Evolutionary conservation across 257 asterid genomes (phyloP).

Genomic region (Schizonepeta tenuifolia): DNA sequence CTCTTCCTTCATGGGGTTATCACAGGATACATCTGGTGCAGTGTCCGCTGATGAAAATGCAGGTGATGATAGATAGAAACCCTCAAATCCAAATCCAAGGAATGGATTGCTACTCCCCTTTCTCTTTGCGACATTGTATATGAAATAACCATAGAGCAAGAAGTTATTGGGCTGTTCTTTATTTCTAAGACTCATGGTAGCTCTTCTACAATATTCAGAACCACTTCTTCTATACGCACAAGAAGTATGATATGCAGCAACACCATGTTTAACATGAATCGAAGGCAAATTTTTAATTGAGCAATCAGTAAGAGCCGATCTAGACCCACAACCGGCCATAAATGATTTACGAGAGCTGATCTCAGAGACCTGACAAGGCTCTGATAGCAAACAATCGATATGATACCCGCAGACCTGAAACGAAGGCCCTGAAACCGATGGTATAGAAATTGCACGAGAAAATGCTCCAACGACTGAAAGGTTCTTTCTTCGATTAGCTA

Average conservation of each 20-base stretch:
- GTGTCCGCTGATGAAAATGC: constrained; percentile 61
- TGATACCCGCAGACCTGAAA: constrained; percentile 75
- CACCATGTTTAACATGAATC: constrained; percentile 41
- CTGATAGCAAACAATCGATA: constrained; percentile 52
- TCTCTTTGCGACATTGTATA: constrained; percentile 61
- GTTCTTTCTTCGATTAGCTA: constrained; percentile 60
- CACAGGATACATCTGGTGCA: constrained; percentile 73
- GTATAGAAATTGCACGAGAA: constrained; percentile 75
- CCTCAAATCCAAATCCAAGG: constrained; percentile 56
- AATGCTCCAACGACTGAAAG: constrained; percentile 66
- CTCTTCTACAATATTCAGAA: constrained; percentile 49
- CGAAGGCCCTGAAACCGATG: constrained; percentile 81
- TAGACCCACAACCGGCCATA: constrained; percentile 67
- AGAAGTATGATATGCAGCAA: constrained; percentile 46
- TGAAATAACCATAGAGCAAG: constrained; percentile 63
- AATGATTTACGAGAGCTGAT: constrained; percentile 38
- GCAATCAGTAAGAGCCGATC: constrained; percentile 44
- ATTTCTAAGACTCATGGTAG: constrained; percentile 69
- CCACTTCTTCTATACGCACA: constrained; percentile 45
- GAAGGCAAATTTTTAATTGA: constrained; percentile 44
- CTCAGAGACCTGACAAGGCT: constrained; percentile 42
- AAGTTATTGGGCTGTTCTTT: constrained; percentile 68
- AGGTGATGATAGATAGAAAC: constrained; percentile 51
- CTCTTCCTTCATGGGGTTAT: constrained; percentile 53
- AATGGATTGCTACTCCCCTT: constrained; percentile 49